Evolutionary conservation across 345 rosid genomes (phyloP).

Genomic region (Lumnitzera racemosa): DNA sequence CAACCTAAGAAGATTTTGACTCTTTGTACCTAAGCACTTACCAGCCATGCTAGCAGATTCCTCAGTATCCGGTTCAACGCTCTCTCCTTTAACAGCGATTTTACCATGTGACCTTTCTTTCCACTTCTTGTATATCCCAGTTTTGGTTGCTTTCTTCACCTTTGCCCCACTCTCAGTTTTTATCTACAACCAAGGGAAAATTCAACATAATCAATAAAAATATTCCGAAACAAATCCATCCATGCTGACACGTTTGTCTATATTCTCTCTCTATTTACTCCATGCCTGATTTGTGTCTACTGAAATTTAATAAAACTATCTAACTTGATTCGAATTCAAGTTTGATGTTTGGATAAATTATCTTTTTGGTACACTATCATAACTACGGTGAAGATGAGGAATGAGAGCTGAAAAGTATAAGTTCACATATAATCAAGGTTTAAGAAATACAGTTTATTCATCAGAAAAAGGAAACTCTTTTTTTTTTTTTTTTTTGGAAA

Average conservation of each 20-base stretch:
- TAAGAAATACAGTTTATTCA: no score
- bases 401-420: no score
- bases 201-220: neutral
- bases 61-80: slow-evolving; percentile 34
- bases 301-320: no score
- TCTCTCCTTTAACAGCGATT: slow-evolving; percentile 41
- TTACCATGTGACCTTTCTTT: slow-evolving; percentile 59
- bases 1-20: neutral
- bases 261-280: no score
- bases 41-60: slow-evolving; percentile 41
- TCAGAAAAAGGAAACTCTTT: no score
- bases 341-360: no score
- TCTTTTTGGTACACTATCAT: no score
- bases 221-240: neutral
- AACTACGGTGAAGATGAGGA: no score
- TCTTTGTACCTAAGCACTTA: slow-evolving; percentile 13
- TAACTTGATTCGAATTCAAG: no score
- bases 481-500: no score
- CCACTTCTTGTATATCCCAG: slow-evolving; percentile 95
- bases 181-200: slow-evolving; percentile 31
- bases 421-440: no score
- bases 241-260: neutral
- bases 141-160: slow-evolving; percentile 45
- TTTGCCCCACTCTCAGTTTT: slow-evolving; percentile 92
- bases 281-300: no score